Base-by-base conservation (phyloP, 805 yeast species). In the Priceomyces carsonii region DNA sequence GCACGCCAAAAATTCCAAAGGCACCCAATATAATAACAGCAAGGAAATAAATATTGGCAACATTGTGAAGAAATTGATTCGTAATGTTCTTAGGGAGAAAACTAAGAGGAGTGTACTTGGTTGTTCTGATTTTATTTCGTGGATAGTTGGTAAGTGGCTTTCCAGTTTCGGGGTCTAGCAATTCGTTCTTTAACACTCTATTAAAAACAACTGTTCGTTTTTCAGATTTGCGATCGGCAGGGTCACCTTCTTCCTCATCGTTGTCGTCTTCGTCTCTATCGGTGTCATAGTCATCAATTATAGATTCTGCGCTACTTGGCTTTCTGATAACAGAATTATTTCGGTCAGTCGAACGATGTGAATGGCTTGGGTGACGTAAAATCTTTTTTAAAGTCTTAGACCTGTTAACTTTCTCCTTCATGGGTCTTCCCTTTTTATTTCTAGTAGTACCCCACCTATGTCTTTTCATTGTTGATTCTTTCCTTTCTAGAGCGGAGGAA, bases 361-460 rank as follows among this genome's bases (percentile, higher is more conserved):
- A 28, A 8, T 18, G 30, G 18, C 39, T 32, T 27, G 66, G 71
- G 8, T 49, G 63, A 28, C 43, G 50, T 23, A 67, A 50, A 21
- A 67, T 45, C 7, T 75, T 71, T 50, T 71, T 71, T 27, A 84
- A 55, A 0, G 91, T 82, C 50, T 71, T 81, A 12, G 80, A 73
- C 45, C 90, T 65, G 6, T 73, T 72, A 9, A 77, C 63, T 29
- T 61, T 58, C 37, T 65, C 69, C 34, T 53, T 53, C 29, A 53
- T 45, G 15, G 93, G 90, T 30, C 73, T 70, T 6, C 95, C 95
- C 42, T 78, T 73, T 39, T 78, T 77, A 50, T 79, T 77, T 47
- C 95, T 73, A 45, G 84, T 87, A 3, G 97, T 90, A 39, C 96
- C 96, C 95, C 95, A 87, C 61, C 96, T 73, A 47, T 82, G 76